Percentiles rank a stretch among this genome's conserved stretches.
phyloP scores from a whole-genome alignment of 129 eudicot genomes.

The Tagetes erecta region DNA sequence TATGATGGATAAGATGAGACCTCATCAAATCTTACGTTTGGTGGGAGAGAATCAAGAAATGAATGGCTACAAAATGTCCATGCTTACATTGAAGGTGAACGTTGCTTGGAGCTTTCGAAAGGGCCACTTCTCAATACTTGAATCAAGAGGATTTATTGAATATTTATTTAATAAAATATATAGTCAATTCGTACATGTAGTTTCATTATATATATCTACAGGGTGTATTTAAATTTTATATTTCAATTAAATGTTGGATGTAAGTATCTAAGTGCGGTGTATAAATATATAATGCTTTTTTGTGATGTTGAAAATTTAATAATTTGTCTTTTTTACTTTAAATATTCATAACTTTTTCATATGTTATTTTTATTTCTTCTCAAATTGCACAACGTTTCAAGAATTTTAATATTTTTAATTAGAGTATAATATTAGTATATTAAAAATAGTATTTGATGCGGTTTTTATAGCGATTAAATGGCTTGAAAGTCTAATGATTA shows the following conservation, averaged over 20 bases:
- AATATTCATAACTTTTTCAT: too few relatives aligned
- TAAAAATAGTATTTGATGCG: too few relatives aligned
- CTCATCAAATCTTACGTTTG: conserved; percentile 36
- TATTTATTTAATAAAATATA: not conserved
- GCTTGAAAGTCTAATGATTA: too few relatives aligned
- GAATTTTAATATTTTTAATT: too few relatives aligned
- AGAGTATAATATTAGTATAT: too few relatives aligned
- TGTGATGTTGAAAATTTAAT: too few relatives aligned
- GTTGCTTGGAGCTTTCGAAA: conserved; percentile 38
- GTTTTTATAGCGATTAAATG: too few relatives aligned
- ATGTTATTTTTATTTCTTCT: too few relatives aligned
- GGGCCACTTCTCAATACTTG: not conserved
- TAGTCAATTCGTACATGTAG: not conserved
- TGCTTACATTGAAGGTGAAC: conserved; percentile 22
- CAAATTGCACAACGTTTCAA: too few relatives aligned
- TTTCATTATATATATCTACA: conserved; percentile 1
- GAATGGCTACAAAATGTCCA: conserved; percentile 27
- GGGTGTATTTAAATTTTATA: not conserved
- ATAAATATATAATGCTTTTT: not conserved
- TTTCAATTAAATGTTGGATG: conserved; percentile 2
- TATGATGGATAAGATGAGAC: conserved; percentile 31
- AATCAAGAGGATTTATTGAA: too few relatives aligned
- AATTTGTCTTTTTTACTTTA: too few relatives aligned
- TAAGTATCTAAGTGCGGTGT: not conserved
- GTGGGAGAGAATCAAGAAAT: conserved; percentile 35